Percentiles rank a stretch among this genome's conserved stretches.
phyloP scores from a whole-genome alignment of 1,284 basidiomycete species.

The Boletus smithii region DNA sequence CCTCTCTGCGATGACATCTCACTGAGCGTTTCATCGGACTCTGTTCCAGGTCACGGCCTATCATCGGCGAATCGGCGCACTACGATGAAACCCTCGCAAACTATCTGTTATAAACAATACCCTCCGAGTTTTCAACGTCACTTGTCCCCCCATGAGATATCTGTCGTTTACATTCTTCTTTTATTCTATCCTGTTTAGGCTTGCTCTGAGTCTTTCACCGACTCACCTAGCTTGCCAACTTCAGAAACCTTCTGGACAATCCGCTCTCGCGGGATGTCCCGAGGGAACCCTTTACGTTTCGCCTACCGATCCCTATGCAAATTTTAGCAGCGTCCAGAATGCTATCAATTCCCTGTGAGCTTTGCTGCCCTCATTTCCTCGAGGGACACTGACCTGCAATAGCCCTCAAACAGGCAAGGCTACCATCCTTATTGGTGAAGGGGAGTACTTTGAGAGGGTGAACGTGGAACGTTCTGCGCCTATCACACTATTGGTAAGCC shows the following conservation, averaged over 20 bases:
- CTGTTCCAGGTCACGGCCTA: too few species aligned
- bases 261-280: slow-evolving; percentile 53
- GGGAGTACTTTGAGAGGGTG: slow-evolving; percentile 60
- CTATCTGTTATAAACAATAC: too few species aligned
- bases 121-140: neutral
- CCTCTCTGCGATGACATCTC: too few species aligned
- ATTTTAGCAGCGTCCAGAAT: slow-evolving; percentile 49
- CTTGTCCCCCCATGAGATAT: slow-evolving; percentile 5
- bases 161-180: slow-evolving; percentile 11
- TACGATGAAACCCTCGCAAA: too few species aligned
- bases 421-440: slow-evolving; percentile 56
- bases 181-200: slow-evolving; percentile 3
- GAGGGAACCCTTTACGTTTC: slow-evolving; percentile 58
- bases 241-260: slow-evolving; percentile 39
- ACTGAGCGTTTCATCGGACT: too few species aligned
- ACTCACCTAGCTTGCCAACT: slow-evolving; percentile 48
- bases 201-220: slow-evolving; percentile 41
- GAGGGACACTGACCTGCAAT: neutral
- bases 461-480: slow-evolving; percentile 54
- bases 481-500: slow-evolving; percentile 50
- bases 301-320: slow-evolving; percentile 40
- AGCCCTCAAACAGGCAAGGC: slow-evolving; percentile 42
- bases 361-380: neutral
- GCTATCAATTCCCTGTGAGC: slow-evolving; percentile 54
- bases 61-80: too few species aligned